Evolutionary conservation across 306 rosid species (phyloP).

Genomic region (Gastrolobium bilobum): DNA sequence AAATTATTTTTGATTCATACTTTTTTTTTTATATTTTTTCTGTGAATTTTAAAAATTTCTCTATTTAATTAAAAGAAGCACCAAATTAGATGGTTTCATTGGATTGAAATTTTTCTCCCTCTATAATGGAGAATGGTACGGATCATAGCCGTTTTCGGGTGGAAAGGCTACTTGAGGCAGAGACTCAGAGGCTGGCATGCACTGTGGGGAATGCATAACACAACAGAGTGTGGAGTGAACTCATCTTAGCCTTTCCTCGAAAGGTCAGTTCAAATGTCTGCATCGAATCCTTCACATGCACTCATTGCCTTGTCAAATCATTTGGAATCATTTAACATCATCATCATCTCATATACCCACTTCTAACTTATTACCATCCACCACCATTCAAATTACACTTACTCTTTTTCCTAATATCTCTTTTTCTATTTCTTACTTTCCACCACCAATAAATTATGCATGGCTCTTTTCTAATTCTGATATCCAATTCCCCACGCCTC

Average conservation of each 20-base stretch:
- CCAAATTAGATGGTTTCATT: too few species aligned
- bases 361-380: slow-evolving; percentile 23
- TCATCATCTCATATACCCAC: slow-evolving; percentile 17
- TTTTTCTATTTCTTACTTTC: too few species aligned
- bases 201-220: slow-evolving; percentile 7
- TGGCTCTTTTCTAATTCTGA: too few species aligned
- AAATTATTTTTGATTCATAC: too few species aligned
- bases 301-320: slow-evolving; percentile 70
- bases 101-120: too few species aligned
- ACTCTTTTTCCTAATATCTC: too few species aligned
- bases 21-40: too few species aligned
- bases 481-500: too few species aligned
- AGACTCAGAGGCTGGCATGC: background rate
- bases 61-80: too few species aligned
- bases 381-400: background rate
- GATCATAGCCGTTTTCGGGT: slow-evolving; percentile 33
- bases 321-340: slow-evolving; percentile 48
- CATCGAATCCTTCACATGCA: slow-evolving; percentile 62
- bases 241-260: slow-evolving; percentile 35
- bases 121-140: slow-evolving; percentile 30
- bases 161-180: slow-evolving; percentile 11
- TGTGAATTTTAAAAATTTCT: too few species aligned
- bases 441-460: too few species aligned
- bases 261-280: slow-evolving; percentile 71
- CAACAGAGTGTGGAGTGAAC: slow-evolving; percentile 17